Conservation (phyloP, 169 alveolate genomes). For the Plasmodium blacklocki region DNA sequence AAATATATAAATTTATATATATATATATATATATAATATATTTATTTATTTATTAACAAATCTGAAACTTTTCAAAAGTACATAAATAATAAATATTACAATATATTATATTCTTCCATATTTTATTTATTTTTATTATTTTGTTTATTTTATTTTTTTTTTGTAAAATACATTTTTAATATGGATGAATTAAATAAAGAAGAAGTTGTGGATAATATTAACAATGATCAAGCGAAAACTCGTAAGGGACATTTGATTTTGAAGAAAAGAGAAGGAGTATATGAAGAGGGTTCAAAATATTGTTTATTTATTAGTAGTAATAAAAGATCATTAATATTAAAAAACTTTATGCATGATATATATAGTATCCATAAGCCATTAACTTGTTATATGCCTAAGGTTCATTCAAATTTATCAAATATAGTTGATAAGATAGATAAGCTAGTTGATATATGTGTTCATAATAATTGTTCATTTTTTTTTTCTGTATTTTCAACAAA, state of each 20-base stretch:
- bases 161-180: not conserved
- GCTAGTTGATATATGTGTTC: conserved; percentile 42
- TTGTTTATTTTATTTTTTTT: not conserved
- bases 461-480: conserved; percentile 49
- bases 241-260: conserved; percentile 44
- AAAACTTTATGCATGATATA: conserved; percentile 46
- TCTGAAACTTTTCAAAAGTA: no score
- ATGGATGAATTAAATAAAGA: conserved; percentile 44
- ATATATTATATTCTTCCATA: no score
- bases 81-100: no score
- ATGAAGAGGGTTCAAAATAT: conserved; percentile 26
- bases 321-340: conserved; percentile 39
- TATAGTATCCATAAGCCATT: conserved; percentile 32
- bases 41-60: no score
- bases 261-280: conserved; percentile 55
- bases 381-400: conserved; percentile 66
- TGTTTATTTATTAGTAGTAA: conserved; percentile 49
- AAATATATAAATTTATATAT: no score
- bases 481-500: conserved; percentile 45
- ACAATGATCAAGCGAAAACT: conserved; percentile 31
- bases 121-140: not conserved
- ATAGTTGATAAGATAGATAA: conserved; percentile 13
- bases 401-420: conserved; percentile 22
- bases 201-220: conserved; percentile 13
- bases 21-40: no score